Conservation (phyloP, 2,329 filamentous ascomycete genomes). For the Microdochium nivale region DNA sequence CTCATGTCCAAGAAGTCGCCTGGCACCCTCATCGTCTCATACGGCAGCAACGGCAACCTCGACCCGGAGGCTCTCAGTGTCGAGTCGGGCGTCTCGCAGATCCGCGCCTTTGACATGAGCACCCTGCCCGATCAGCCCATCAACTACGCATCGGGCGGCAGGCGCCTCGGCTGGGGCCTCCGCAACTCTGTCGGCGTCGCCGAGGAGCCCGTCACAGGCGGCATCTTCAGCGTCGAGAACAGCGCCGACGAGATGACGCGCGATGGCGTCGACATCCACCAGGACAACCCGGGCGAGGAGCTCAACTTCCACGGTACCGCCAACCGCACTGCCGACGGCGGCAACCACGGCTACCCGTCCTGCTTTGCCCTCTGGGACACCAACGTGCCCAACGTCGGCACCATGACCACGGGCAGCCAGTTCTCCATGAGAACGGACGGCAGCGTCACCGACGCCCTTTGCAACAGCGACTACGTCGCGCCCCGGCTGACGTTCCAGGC, state of each 20-base stretch:
- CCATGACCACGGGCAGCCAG: slow-evolving; percentile 37
- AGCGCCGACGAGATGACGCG: slow-evolving; percentile 56
- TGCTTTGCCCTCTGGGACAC: slow-evolving; percentile 60
- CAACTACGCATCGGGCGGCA: slow-evolving; percentile 39
- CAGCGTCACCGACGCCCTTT: slow-evolving; percentile 32
- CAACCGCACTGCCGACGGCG: slow-evolving; percentile 16
- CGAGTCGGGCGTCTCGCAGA: slow-evolving; percentile 52
- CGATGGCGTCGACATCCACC: slow-evolving; percentile 50
- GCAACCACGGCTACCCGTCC: slow-evolving; percentile 62
- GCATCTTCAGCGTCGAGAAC: slow-evolving; percentile 59
- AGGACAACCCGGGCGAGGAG: slow-evolving; percentile 65
- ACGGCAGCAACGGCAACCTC: slow-evolving; percentile 55
- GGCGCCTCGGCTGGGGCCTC: slow-evolving; percentile 57
- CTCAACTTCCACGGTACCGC: slow-evolving; percentile 62
- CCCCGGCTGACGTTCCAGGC: slow-evolving; percentile 52
- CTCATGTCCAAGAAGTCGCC: slow-evolving; percentile 47
- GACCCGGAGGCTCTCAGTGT: slow-evolving; percentile 44
- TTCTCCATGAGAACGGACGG: slow-evolving; percentile 30
- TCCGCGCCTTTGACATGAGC: slow-evolving; percentile 47
- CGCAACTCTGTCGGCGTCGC: slow-evolving; percentile 64
- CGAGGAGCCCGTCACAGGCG: slow-evolving; percentile 47
- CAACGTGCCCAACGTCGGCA: slow-evolving; percentile 29
- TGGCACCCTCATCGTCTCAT: slow-evolving; percentile 53
- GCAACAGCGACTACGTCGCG: slow-evolving; percentile 30
- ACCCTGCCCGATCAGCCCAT: slow-evolving; percentile 13